Percentiles rank a stretch among this genome's conserved stretches.
Evolutionary conservation across 306 rosid species (phyloP).

Genomic region (Cucumis hystrix): DNA sequence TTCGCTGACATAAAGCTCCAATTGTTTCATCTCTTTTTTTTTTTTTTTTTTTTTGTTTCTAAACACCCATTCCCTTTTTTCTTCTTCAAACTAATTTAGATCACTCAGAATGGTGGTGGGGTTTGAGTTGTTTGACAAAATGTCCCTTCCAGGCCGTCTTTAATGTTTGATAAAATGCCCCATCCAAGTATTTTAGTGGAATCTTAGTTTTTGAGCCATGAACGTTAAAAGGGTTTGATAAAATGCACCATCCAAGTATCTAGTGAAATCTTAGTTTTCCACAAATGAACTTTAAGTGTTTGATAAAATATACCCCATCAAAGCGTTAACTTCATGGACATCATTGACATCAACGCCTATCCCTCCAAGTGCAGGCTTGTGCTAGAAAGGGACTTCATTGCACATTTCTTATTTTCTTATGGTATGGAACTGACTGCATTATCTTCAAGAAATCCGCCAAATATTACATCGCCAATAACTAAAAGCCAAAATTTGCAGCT

Average conservation of each 20-base stretch:
- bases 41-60: background rate
- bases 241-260: background rate
- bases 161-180: slow-evolving; percentile 4
- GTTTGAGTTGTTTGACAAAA: background rate
- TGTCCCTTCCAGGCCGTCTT: background rate
- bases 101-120: background rate
- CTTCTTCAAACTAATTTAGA: background rate
- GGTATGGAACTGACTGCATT: background rate
- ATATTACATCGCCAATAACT: background rate
- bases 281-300: background rate
- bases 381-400: slow-evolving; percentile 1
- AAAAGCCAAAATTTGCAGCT: background rate
- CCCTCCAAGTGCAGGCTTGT: background rate
- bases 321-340: background rate
- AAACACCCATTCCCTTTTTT: background rate
- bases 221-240: background rate
- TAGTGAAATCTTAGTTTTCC: background rate
- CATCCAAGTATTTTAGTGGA: background rate
- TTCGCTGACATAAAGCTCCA: background rate
- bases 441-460: background rate
- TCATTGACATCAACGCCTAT: background rate
- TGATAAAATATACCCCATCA: background rate
- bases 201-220: background rate
- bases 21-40: background rate
- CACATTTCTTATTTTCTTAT: background rate